Conservation (phyloP, 2,329 filamentous ascomycete species). For the Fusarium algeriense region DNA sequence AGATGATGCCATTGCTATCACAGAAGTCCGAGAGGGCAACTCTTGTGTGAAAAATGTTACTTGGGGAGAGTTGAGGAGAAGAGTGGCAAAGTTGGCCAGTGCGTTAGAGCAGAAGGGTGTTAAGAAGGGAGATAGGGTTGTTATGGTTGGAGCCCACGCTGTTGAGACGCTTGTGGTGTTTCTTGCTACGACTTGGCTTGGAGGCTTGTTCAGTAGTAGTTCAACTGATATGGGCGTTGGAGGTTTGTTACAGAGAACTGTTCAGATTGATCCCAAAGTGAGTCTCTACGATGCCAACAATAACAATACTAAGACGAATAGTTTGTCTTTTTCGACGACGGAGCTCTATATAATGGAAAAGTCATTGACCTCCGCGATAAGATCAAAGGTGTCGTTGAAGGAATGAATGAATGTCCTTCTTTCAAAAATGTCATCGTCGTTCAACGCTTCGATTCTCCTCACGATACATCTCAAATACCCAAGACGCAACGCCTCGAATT, state of each 20-base stretch:
- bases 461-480: constrained; percentile 68
- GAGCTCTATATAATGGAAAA: constrained; percentile 83
- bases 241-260: constrained; percentile 78
- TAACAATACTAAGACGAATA: constrained; percentile 39
- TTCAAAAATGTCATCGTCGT: constrained; percentile 76
- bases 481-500: constrained; percentile 58
- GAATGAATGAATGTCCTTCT: constrained; percentile 69
- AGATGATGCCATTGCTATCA: constrained; percentile 76
- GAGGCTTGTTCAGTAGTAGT: constrained; percentile 79
- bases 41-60: constrained; percentile 68
- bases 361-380: constrained; percentile 77
- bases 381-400: constrained; percentile 76
- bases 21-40: constrained; percentile 77
- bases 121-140: constrained; percentile 77
- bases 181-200: constrained; percentile 76
- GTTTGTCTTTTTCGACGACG: constrained; percentile 87
- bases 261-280: constrained; percentile 79
- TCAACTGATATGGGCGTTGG: constrained; percentile 87
- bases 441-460: constrained; percentile 71
- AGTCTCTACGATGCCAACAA: constrained; percentile 8
- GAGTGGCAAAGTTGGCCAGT: constrained; percentile 70
- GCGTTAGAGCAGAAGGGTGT: constrained; percentile 77
- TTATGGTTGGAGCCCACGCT: constrained; percentile 80
- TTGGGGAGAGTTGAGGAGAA: constrained; percentile 73
- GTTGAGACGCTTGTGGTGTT: constrained; percentile 80